A percentile compares a stretch with the other conserved stretches of the same genome.
phyloP scores from a whole-genome alignment of 169 alveolate species.

The Eimeria praecox region DNA sequence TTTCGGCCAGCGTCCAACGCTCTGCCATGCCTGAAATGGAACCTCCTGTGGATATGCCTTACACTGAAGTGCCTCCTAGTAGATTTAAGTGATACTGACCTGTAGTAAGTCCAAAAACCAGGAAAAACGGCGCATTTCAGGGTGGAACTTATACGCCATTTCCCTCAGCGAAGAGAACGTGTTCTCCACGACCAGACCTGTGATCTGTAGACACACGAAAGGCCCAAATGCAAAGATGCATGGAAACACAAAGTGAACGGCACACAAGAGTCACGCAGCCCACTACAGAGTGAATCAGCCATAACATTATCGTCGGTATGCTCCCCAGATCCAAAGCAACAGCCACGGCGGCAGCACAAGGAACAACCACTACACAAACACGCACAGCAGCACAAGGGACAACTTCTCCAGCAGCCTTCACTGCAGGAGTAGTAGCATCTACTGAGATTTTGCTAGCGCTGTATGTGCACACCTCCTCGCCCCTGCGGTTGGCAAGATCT shows the following conservation, averaged over 20 bases:
- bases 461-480: conserved; percentile 37
- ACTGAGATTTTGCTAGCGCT: background rate
- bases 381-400: background rate
- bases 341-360: background rate
- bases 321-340: background rate
- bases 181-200: conserved; percentile 88
- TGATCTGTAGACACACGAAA: conserved; percentile 16
- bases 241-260: background rate
- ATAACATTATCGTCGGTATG: too few relatives aligned
- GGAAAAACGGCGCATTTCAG: conserved; percentile 31
- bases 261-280: background rate
- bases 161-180: conserved; percentile 86
- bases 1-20: background rate
- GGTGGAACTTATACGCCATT: conserved; percentile 75
- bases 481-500: conserved; percentile 78
- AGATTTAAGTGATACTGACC: conserved; percentile 12
- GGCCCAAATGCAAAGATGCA: background rate
- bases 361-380: too few relatives aligned
- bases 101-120: background rate
- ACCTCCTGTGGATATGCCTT: background rate
- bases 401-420: background rate
- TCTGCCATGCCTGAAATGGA: background rate
- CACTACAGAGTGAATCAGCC: too few relatives aligned
- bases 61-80: background rate
- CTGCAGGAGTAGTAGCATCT: background rate